phyloP scores from a whole-genome alignment of 257 asterid species.

The Solanum lycopersicoides region DNA sequence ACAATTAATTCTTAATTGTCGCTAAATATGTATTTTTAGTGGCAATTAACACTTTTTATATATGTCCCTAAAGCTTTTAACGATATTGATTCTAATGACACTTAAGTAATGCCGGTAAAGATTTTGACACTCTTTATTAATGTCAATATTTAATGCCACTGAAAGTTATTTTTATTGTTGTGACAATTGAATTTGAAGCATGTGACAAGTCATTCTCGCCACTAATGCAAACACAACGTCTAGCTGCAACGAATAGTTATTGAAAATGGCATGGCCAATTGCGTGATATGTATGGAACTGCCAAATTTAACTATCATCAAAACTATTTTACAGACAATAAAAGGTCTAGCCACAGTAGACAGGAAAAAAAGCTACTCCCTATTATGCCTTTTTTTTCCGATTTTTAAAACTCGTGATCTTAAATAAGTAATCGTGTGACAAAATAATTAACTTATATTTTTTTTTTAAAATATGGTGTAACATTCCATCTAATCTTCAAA shows the following conservation, averaged over 20 bases:
- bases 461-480: background rate
- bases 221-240: slow-evolving; percentile 26
- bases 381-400: background rate
- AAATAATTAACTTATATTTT: background rate
- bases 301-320: background rate
- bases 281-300: background rate
- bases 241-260: background rate
- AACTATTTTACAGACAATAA: background rate
- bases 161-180: too few relatives aligned
- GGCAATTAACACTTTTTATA: too few relatives aligned
- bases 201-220: slow-evolving; percentile 33
- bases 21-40: too few relatives aligned
- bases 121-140: too few relatives aligned
- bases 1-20: too few relatives aligned
- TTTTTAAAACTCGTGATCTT: too few relatives aligned
- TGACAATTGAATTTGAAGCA: background rate
- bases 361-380: background rate
- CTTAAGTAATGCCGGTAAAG: too few relatives aligned
- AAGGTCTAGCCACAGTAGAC: background rate
- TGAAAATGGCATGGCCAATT: background rate
- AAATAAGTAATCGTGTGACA: too few relatives aligned
- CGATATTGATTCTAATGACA: too few relatives aligned
- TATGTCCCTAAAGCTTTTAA: too few relatives aligned
- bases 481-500: background rate
- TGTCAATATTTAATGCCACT: too few relatives aligned